Percentiles rank a stretch among this genome's conserved stretches.
Conservation (phyloP, 75 land plant genomes). For the Chamaecyparis obtusa region DNA sequence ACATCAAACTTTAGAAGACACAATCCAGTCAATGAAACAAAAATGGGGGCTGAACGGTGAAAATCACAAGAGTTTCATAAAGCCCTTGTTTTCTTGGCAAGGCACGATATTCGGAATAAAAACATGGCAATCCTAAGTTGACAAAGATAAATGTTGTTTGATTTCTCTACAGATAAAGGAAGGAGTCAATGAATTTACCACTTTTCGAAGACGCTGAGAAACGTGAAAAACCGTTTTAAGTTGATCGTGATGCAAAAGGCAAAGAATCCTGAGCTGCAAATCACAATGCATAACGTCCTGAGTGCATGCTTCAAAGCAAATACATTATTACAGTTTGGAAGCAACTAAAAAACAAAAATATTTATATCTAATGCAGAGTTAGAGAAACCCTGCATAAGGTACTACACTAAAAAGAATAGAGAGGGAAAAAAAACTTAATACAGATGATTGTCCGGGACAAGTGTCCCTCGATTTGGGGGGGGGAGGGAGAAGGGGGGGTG, state of each 20-base stretch:
- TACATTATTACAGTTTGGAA: background rate
- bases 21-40: background rate
- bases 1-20: background rate
- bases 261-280: constrained; percentile 78
- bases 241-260: constrained; percentile 88
- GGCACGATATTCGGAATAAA: background rate
- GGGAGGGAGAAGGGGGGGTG: too few relatives aligned
- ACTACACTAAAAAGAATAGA: background rate
- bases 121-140: background rate
- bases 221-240: constrained; percentile 83
- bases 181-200: constrained; percentile 51
- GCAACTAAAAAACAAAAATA: background rate
- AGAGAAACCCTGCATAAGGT: background rate
- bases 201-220: constrained; percentile 59
- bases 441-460: background rate
- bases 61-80: background rate
- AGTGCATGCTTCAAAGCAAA: background rate
- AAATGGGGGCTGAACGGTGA: background rate
- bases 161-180: background rate
- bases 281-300: background rate
- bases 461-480: background rate
- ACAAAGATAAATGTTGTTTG: background rate
- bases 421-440: background rate
- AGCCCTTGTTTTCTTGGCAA: background rate
- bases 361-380: background rate